Base-by-base conservation (phyloP, 1,284 basidiomycete species). In the Leucoagaricus sp. region DNA sequence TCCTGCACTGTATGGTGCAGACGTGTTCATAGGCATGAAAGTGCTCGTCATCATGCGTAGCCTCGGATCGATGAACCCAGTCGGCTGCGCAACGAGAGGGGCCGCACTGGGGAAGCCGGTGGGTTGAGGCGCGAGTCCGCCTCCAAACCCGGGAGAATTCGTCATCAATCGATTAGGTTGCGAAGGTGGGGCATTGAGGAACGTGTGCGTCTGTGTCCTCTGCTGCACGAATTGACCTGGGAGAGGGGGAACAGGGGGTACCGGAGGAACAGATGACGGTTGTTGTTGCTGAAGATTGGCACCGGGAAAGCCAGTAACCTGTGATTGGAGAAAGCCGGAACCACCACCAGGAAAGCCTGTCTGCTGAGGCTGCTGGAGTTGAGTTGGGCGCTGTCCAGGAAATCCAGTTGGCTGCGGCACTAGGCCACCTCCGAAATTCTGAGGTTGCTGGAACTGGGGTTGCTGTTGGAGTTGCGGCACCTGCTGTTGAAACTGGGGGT, bases 1-100 rank as follows among this genome's bases (percentile, higher is more conserved):
- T 12, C 77, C 81, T 1, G 83, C 72, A 46, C 75, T 76, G 66
- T 86, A 89, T 0, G 87, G 87, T 23, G 83, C 72, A 28, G 84
- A 77, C 5, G 76, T 72, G 64, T 86, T 89, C 50, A 83, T 76
- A n/a, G 89, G 93, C 81, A 96, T 89, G 74, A 96, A 95, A 0
- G 87, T 87, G 63, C 77, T 89, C 26, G 87, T 86, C 87, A 96
- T 93, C 82, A 93, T 86, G 70, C 85, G 84, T 59, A 93, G 75
- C 33, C 91, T 79, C 4, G 93, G 93, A 72, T 94, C 93, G 56
- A 91, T 78, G 64, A 81, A 91, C n/a, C 93, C 94, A 1, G 93
- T 95, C 45, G 81, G 75, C 66, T 94, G 93, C 15, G 91, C 79
- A 8, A 89, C 76, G 47, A 94, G 78, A n/a, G 85, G 80, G 40